phyloP scores from a whole-genome alignment of 139 green algal species.

The Auxenochlorella protothecoides region DNA sequence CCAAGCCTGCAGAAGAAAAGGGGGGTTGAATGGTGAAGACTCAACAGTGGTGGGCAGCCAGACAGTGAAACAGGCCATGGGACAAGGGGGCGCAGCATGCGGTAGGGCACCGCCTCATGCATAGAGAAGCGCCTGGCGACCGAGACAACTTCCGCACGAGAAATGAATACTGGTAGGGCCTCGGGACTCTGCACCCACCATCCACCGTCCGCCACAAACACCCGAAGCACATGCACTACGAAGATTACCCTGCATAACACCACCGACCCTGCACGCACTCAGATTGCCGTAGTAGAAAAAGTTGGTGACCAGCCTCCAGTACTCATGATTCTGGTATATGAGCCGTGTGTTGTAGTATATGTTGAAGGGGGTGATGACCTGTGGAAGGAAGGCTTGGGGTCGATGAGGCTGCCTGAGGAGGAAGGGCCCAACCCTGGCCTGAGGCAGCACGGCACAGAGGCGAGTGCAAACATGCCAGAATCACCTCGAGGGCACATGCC shows the following conservation, averaged over 20 bases:
- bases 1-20: constrained; percentile 59
- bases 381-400: neutral
- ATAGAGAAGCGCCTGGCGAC: too few species aligned
- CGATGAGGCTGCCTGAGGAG: neutral
- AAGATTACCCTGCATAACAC: too few species aligned
- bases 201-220: too few species aligned
- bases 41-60: neutral
- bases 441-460: too few species aligned
- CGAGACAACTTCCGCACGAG: too few species aligned
- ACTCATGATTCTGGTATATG: constrained; percentile 79
- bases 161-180: too few species aligned
- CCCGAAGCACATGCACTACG: too few species aligned
- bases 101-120: neutral
- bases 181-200: neutral
- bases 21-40: neutral
- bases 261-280: constrained; percentile 31
- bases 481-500: constrained; percentile 84
- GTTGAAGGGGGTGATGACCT: constrained; percentile 89
- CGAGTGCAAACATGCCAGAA: neutral
- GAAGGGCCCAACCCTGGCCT: neutral
- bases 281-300: constrained; percentile 98
- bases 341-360: constrained; percentile 95
- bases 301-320: constrained; percentile 94
- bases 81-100: neutral
- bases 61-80: neutral